Conservation (phyloP, 768 basidiomycete species). For the Podaxis carcinomalis region DNA sequence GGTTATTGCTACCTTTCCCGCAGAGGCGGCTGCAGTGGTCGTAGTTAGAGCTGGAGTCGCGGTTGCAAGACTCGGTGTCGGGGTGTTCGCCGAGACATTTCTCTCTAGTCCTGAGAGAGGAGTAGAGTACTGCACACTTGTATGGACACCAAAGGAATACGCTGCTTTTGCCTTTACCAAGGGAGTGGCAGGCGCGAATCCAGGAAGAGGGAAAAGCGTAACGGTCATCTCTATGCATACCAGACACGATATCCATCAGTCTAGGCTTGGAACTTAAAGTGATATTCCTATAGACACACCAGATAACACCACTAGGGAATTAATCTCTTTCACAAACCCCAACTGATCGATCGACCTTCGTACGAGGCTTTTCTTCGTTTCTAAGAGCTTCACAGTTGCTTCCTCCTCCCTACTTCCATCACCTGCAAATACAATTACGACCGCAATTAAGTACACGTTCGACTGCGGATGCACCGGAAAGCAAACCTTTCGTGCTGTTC, state of each 20-base stretch:
- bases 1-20: neutral
- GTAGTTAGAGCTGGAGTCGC: neutral
- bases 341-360: constrained; percentile 83
- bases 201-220: constrained; percentile 73
- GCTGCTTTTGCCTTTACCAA: constrained; percentile 77
- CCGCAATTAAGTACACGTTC: neutral
- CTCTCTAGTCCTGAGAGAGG: constrained; percentile 20
- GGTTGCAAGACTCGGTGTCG: constrained; percentile 23
- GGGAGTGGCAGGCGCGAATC: constrained; percentile 63
- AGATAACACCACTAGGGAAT: constrained; percentile 79
- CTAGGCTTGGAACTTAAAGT: neutral
- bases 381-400: constrained; percentile 37
- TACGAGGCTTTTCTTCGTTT: constrained; percentile 62
- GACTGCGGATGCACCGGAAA: neutral
- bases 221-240: constrained; percentile 59
- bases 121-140: constrained; percentile 46
- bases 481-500: constrained; percentile 14
- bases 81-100: constrained; percentile 17
- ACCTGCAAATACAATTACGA: constrained; percentile 19
- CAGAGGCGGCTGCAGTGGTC: neutral
- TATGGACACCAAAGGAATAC: constrained; percentile 75
- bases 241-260: neutral
- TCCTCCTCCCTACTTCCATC: constrained; percentile 17
- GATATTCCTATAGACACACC: constrained; percentile 43
- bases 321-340: constrained; percentile 79